These are phyloP conservation scores for Zymoseptoria brevis DNA, from an alignment of 2,329 filamentous ascomycete genomes.

Conservation along the genomic window DNA sequence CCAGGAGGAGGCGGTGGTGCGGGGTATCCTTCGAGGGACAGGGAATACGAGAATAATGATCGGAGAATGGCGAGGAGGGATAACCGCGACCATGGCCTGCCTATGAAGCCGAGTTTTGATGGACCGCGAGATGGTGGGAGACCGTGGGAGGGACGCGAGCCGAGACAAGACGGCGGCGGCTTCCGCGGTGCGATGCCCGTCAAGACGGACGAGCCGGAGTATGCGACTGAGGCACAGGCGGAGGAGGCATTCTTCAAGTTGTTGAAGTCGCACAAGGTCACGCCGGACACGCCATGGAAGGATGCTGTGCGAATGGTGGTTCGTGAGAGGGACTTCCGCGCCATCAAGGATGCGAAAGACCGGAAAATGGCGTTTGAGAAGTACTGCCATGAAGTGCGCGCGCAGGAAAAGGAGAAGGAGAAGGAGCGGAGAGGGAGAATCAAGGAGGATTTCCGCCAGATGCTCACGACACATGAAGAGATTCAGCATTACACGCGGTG, in stretches of 20 bases:
- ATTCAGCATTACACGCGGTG: constrained; percentile 96
- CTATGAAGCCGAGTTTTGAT: constrained; percentile 33
- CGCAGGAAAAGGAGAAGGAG: constrained; percentile 88
- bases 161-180: constrained; percentile 24
- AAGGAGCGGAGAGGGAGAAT: constrained; percentile 89
- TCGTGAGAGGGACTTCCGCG: constrained; percentile 85
- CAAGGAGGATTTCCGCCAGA: constrained; percentile 85
- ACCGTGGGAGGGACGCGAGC: constrained; percentile 26
- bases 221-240: constrained; percentile 73
- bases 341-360: constrained; percentile 86
- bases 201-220: constrained; percentile 52
- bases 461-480: constrained; percentile 93
- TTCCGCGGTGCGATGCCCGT: constrained; percentile 29
- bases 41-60: constrained; percentile 22
- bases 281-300: constrained; percentile 89
- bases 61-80: constrained; percentile 25
- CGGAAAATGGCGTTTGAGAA: constrained; percentile 89
- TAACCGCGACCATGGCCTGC: constrained; percentile 34
- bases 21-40: constrained; percentile 1
- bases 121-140: constrained; percentile 19
- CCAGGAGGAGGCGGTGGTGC: constrained; percentile 19
- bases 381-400: constrained; percentile 80
- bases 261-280: constrained; percentile 73
- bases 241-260: constrained; percentile 90
- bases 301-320: constrained; percentile 78